phyloP scores from a whole-genome alignment of 371 early-diverging fungal genomes.

The Actinomucor elegans region DNA sequence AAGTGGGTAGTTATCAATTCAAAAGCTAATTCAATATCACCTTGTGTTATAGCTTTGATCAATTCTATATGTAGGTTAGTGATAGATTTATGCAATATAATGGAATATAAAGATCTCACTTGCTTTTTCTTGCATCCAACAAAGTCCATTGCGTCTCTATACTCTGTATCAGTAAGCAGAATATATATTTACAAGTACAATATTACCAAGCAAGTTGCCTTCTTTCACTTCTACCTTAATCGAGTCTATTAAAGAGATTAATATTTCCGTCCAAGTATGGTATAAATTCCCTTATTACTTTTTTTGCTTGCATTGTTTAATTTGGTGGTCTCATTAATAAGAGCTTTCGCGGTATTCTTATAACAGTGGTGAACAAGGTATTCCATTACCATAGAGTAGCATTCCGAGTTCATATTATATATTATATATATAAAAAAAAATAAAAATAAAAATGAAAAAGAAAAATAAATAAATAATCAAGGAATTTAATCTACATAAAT shows the following conservation, averaged over 20 bases:
- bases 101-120: background rate
- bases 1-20: conserved; percentile 32
- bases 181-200: background rate
- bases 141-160: conserved; percentile 27
- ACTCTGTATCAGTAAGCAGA: background rate
- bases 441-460: background rate
- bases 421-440: background rate
- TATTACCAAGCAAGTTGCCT: background rate
- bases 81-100: background rate
- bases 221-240: background rate
- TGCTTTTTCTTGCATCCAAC: conserved; percentile 46
- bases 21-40: conserved; percentile 35
- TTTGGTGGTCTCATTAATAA: conserved; percentile 47
- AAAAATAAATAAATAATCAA: background rate
- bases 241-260: background rate
- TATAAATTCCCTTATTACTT: conserved; percentile 1
- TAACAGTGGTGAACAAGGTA: conserved; percentile 63
- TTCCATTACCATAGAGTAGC: conserved; percentile 37
- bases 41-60: conserved; percentile 29
- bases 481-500: no score
- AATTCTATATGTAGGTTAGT: conserved; percentile 15
- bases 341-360: conserved; percentile 62
- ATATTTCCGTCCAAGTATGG: background rate
- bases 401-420: conserved; percentile 20
- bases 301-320: conserved; percentile 5